phyloP scores from a whole-genome alignment of 176 grass and related monocot species.

The Triticum dicoccoides region DNA sequence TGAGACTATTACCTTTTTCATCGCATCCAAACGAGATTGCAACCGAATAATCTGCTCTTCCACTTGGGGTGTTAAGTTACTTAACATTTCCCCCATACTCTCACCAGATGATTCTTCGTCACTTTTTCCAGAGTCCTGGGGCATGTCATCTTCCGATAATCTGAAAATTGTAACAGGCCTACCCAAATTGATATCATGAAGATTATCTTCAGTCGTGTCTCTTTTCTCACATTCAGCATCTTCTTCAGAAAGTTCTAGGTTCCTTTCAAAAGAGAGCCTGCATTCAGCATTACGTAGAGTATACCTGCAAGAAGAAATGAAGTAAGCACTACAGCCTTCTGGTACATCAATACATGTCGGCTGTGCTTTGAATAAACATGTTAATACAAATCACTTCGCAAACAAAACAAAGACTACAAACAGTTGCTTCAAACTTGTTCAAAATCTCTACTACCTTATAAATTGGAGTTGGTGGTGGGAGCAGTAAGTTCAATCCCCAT shows the following conservation, averaged over 20 bases:
- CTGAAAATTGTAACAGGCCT: constrained; percentile 41
- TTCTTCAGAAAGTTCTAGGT: constrained; percentile 73
- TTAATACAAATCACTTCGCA: background rate
- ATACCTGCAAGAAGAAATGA: constrained; percentile 55
- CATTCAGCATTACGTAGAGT: constrained; percentile 92
- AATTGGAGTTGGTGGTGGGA: too few species aligned
- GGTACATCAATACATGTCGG: background rate
- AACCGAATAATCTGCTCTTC: constrained; percentile 71
- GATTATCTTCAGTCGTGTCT: constrained; percentile 37
- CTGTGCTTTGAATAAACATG: constrained; percentile 7
- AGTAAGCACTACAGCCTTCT: background rate
- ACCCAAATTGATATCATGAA: constrained; percentile 49
- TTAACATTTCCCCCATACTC: constrained; percentile 52
- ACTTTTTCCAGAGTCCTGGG: constrained; percentile 28
- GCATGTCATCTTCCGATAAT: constrained; percentile 50
- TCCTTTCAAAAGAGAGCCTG: constrained; percentile 91
- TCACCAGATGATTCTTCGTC: constrained; percentile 36
- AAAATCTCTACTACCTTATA: background rate
- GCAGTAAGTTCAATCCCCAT: too few species aligned
- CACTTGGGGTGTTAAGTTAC: constrained; percentile 59
- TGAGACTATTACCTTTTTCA: constrained; percentile 63
- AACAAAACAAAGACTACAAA: constrained; percentile 20
- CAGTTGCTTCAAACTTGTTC: background rate
- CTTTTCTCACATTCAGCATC: constrained; percentile 41
- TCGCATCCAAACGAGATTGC: constrained; percentile 76